Conservation (phyloP, 2,329 filamentous ascomycete genomes). For the Monosporascus ibericus region DNA sequence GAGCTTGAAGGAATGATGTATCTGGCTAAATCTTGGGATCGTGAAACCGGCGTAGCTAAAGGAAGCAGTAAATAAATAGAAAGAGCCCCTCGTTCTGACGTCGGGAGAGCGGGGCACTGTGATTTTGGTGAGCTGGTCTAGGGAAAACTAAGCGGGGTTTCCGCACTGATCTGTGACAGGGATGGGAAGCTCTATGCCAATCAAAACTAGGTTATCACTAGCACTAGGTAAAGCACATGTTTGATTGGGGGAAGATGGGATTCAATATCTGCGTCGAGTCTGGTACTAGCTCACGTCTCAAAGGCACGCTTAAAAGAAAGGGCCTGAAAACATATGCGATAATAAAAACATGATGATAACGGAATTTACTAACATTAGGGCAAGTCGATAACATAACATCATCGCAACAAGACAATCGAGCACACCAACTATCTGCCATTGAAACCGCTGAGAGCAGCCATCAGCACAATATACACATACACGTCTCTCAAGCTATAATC, state of each 20-base stretch:
- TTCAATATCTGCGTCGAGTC: not conserved
- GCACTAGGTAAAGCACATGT: not conserved
- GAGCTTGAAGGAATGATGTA: not conserved
- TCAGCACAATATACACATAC: not conserved
- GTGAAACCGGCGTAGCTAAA: not conserved
- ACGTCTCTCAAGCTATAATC: slow-evolving; percentile 5
- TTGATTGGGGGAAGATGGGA: not conserved
- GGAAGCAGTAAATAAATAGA: not conserved
- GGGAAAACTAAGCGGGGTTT: not conserved
- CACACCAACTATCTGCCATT: too few species aligned
- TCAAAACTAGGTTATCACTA: not conserved
- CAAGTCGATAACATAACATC: too few species aligned
- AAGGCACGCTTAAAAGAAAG: too few species aligned
- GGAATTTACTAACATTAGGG: too few species aligned
- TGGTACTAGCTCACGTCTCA: too few species aligned
- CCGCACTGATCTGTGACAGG: not conserved
- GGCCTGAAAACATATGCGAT: too few species aligned
- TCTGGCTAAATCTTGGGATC: not conserved
- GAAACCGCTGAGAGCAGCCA: too few species aligned
- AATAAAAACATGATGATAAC: too few species aligned
- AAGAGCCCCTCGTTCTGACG: not conserved
- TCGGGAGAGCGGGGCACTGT: not conserved
- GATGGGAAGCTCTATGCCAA: not conserved
- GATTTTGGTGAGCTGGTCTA: not conserved
- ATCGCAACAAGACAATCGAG: too few species aligned